Evolutionary conservation across 2,329 filamentous ascomycete genomes (phyloP).

Genomic region (Penicillium crustosum): DNA sequence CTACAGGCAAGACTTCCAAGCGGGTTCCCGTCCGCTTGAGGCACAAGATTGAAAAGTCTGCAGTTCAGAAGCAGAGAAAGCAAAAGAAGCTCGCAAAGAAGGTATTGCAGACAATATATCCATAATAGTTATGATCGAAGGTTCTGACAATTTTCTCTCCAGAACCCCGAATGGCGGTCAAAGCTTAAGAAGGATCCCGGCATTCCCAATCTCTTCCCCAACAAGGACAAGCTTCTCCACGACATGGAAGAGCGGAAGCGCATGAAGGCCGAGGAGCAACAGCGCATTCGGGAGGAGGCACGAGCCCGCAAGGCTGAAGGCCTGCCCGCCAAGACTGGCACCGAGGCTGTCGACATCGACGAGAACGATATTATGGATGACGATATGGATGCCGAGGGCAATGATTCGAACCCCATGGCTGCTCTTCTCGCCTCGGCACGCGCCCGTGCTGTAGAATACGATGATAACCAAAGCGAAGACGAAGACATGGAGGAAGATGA

Average conservation of each 20-base stretch:
- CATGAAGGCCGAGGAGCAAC: conserved; percentile 75
- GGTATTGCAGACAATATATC: conserved; percentile 38
- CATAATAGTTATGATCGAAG: background rate
- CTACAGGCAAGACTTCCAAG: conserved; percentile 88
- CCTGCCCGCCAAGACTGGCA: conserved; percentile 37
- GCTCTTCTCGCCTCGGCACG: conserved; percentile 49
- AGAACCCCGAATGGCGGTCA: conserved; percentile 94
- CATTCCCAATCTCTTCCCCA: conserved; percentile 95
- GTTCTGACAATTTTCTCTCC: conserved; percentile 14
- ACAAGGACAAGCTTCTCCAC: conserved; percentile 91
- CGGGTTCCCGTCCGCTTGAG: conserved; percentile 83
- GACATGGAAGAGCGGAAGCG: conserved; percentile 89
- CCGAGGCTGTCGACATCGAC: conserved; percentile 38
- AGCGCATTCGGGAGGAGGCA: conserved; percentile 68
- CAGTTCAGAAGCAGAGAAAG: conserved; percentile 87
- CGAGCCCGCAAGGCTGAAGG: conserved; percentile 39
- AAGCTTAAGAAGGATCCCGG: conserved; percentile 97
- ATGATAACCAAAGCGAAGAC: conserved; percentile 53
- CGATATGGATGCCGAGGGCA: conserved; percentile 53
- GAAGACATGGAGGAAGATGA: conserved; percentile 58
- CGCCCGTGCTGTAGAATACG: conserved; percentile 46
- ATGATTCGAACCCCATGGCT: conserved; percentile 59
- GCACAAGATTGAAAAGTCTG: conserved; percentile 94
- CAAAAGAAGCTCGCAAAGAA: conserved; percentile 85
- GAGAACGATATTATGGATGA: conserved; percentile 55